Base-by-base conservation (phyloP, 2,329 filamentous ascomycete genomes). In the Akanthomyces uredinophilus region DNA sequence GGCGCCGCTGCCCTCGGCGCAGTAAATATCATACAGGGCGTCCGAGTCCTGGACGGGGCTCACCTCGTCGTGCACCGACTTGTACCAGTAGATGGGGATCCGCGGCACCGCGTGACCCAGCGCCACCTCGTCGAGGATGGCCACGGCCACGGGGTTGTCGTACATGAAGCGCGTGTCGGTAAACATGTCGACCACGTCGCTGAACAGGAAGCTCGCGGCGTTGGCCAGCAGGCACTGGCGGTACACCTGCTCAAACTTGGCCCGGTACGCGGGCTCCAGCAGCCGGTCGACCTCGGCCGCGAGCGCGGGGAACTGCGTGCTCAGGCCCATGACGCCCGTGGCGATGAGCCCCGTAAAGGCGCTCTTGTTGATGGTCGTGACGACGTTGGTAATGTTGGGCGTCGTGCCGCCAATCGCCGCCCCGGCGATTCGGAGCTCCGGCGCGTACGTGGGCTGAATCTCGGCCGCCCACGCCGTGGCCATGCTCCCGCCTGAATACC, bases 61-160 rank as follows among this genome's bases (percentile, higher is more conserved):
- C 60, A 81, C 67, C 63, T 81, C 75, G 59, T 84, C 81, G 7
- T 67, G 65, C 29, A 77, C 73, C 0, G 79, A 77, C 66, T 84
- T 82, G 69, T 83, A 83, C 4, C 80, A 69, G 65, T 78, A 80
- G 4, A 83, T 50, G 0, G 81, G 81, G 64, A 81, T 78, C 41
- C 72, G 65, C 1, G 81, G 81, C 0, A 75, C 68, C 1, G 75
- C 74, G 47, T 79, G 74, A 37, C 70, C 68, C 5, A 71, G 70
- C 52, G 66, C 66, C 32, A 72, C 65, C 61, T 69, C 71, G 18
- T 71, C 67, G 1, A 68, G 50, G 37, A 73, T 66, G 18, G 71
- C 66, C 13, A 72, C 66, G 1, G 66, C 62, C 18, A 67, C 62
- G 4, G 62, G 66, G 22, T 62, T 68, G 27, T 49, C 66, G 59